A percentile compares a stretch with the other conserved stretches of the same genome.
phyloP scores from a whole-genome alignment of 1,284 basidiomycete species.

The Sporisorium exsertum region DNA sequence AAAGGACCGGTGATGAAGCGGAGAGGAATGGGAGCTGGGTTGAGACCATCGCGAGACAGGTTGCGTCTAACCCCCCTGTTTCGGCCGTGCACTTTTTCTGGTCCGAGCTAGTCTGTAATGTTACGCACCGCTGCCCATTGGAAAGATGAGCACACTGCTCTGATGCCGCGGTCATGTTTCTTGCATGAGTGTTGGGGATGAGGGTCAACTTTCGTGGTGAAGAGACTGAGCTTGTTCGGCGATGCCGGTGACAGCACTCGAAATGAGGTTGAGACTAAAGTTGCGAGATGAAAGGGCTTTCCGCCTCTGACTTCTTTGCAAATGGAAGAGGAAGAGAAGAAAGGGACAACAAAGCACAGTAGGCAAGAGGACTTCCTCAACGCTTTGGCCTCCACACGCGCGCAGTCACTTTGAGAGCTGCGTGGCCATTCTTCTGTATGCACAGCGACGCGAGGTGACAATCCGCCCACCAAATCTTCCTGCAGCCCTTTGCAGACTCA shows the following conservation, averaged over 20 bases:
- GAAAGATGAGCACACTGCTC: not conserved
- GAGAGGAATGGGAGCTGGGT: not conserved
- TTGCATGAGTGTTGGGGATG: not conserved
- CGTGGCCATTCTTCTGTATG: not conserved
- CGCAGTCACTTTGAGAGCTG: not conserved
- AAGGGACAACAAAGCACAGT: not conserved
- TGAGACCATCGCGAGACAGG: not conserved
- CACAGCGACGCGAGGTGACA: constrained; percentile 25
- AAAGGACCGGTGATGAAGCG: not conserved
- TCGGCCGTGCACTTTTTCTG: not conserved
- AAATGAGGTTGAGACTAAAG: not conserved
- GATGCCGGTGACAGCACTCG: not conserved
- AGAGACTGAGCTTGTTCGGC: not conserved
- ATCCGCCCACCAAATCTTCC: not conserved
- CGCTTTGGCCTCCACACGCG: not conserved
- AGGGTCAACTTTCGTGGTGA: not conserved
- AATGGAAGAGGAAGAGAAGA: not conserved
- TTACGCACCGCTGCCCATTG: not conserved
- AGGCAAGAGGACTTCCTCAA: not conserved
- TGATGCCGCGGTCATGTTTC: not conserved
- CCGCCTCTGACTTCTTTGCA: not conserved
- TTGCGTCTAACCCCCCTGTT: not conserved
- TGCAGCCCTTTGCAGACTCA: not conserved
- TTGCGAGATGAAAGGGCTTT: not conserved
- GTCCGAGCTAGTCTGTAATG: not conserved